These are phyloP conservation scores for Ceratocystis ficicola DNA, from an alignment of 2,329 filamentous ascomycete species.

Conservation along the genomic window DNA sequence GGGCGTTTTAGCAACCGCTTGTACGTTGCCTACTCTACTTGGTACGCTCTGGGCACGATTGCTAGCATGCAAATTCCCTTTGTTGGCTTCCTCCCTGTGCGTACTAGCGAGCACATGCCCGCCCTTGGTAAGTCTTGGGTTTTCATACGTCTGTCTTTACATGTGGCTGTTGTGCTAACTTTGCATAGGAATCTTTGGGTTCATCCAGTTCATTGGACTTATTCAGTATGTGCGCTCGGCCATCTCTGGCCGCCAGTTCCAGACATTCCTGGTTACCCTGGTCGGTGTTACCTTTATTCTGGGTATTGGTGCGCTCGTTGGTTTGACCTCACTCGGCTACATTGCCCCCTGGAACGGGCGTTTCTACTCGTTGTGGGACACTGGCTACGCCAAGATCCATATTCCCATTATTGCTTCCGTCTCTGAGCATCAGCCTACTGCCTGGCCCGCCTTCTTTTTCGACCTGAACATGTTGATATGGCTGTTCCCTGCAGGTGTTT, in stretches of 20 bases:
- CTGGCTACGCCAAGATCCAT: constrained; percentile 95
- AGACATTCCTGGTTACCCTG: constrained; percentile 69
- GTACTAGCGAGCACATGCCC: constrained; percentile 97
- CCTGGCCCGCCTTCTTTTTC: constrained; percentile 99
- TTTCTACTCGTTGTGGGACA: constrained; percentile 99
- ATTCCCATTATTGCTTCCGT: constrained; percentile 99
- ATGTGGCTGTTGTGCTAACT: not conserved
- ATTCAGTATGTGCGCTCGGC: constrained; percentile 83
- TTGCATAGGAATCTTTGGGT: constrained; percentile 73
- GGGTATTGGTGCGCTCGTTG: constrained; percentile 62
- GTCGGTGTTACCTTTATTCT: constrained; percentile 63
- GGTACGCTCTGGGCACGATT: constrained; percentile 91
- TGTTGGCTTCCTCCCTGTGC: constrained; percentile 90
- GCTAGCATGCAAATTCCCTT: constrained; percentile 99
- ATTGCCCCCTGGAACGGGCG: constrained; percentile 96
- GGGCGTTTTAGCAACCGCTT: constrained; percentile 86
- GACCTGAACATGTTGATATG: constrained; percentile 97
- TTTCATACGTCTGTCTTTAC: not conserved
- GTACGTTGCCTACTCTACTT: constrained; percentile 94
- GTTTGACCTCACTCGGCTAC: constrained; percentile 76
- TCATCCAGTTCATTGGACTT: constrained; percentile 85
- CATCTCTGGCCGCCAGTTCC: constrained; percentile 84
- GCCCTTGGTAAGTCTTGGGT: constrained; percentile 58
- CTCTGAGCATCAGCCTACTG: constrained; percentile 96
- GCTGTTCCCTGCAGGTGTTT: constrained; percentile 97